Conservation (phyloP, 257 asterid species). For the Sherardia arvensis region DNA sequence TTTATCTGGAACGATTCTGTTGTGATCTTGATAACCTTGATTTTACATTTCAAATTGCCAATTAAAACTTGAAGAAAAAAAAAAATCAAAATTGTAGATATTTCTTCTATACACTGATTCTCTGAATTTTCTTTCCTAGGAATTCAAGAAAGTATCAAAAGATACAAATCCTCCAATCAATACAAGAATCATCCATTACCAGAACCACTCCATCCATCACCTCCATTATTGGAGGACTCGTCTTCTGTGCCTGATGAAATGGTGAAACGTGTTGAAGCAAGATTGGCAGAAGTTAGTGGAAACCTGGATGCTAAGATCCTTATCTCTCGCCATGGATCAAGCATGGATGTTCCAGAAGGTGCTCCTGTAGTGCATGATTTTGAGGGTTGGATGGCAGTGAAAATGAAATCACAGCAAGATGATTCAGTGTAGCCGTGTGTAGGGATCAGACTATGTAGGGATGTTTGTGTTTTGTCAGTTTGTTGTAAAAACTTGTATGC, state of each 20-base stretch:
- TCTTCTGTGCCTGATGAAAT: background rate
- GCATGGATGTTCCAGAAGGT: background rate
- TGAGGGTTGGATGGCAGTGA: background rate
- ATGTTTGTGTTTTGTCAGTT: background rate
- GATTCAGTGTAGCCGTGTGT: background rate
- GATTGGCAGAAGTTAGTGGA: background rate
- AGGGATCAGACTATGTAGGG: too few species aligned
- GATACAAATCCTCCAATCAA: conserved; percentile 21
- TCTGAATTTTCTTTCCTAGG: conserved; percentile 16
- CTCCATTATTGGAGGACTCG: conserved; percentile 10
- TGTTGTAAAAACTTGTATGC: too few species aligned
- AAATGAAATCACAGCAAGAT: background rate
- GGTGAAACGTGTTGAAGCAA: background rate
- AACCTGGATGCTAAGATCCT: background rate
- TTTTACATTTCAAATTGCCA: background rate
- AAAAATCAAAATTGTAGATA: background rate
- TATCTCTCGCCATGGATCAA: background rate
- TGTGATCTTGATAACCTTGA: background rate
- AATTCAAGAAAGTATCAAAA: conserved; percentile 21
- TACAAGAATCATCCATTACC: conserved; percentile 16
- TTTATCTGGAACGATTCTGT: background rate
- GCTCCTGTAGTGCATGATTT: background rate
- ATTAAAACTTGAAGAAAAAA: background rate
- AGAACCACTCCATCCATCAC: conserved; percentile 4
- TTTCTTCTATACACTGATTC: background rate